These are phyloP conservation scores for Leccinum pachyderme DNA, from an alignment of 1,284 basidiomycete genomes.

Conservation along the genomic window DNA sequence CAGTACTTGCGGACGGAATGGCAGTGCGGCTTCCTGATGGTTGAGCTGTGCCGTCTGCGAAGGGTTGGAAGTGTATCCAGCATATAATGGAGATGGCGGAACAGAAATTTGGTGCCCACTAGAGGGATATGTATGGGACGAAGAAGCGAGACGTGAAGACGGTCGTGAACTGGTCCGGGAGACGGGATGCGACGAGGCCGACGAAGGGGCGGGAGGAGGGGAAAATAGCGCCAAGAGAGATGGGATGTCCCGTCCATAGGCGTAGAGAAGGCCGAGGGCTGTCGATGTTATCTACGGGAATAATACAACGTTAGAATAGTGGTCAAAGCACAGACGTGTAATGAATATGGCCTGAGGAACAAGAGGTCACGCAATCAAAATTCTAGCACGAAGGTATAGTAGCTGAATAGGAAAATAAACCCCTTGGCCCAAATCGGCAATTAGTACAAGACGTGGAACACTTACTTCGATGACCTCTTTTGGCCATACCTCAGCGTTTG, in stretches of 20 bases:
- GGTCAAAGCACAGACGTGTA: background rate
- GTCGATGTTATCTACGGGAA: constrained; percentile 30
- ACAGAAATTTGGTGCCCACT: constrained; percentile 5
- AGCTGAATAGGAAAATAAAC: background rate
- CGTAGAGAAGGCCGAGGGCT: constrained; percentile 31
- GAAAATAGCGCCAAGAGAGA: constrained; percentile 24
- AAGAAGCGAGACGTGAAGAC: constrained; percentile 24
- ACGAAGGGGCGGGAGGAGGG: constrained; percentile 3
- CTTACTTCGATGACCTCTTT: constrained; percentile 31
- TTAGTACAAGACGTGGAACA: constrained; percentile 6
- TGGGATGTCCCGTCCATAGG: constrained; percentile 21
- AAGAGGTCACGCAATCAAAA: background rate
- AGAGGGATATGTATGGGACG: constrained; percentile 7
- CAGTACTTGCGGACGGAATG: constrained; percentile 52
- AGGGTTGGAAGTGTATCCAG: constrained; percentile 6
- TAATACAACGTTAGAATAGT: constrained; percentile 7
- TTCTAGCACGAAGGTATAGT: background rate
- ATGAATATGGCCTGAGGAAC: background rate
- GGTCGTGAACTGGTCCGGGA: constrained; percentile 26
- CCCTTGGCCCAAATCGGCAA: background rate
- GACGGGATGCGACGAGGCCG: constrained; percentile 18
- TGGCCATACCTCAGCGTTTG: constrained; percentile 36
- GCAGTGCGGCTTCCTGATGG: constrained; percentile 1
- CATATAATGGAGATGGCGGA: constrained; percentile 11
- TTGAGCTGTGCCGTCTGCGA: constrained; percentile 1